Evolutionary conservation across 2,329 filamentous ascomycete species (phyloP).

Genomic region (Talaromyces rugulosus): DNA sequence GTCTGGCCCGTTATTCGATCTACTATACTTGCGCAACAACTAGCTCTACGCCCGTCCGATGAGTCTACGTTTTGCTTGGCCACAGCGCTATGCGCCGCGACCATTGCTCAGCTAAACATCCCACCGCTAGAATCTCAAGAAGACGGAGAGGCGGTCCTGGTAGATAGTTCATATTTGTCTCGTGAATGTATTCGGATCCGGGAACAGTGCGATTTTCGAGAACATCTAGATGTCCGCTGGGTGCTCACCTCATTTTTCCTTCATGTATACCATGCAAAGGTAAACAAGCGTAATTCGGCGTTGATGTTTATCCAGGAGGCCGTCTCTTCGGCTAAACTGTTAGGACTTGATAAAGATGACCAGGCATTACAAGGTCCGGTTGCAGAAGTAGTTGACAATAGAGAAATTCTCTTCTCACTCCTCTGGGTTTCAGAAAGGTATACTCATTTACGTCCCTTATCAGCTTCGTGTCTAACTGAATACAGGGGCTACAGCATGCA

Average conservation of each 20-base stretch:
- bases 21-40: constrained; percentile 14
- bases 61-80: constrained; percentile 16
- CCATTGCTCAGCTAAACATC: constrained; percentile 28
- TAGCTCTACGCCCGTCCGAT: constrained; percentile 6
- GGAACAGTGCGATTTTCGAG: constrained; percentile 14
- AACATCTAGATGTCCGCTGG: constrained; percentile 18
- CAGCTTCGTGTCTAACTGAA: not conserved
- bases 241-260: constrained; percentile 27
- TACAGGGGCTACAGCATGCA: constrained; percentile 29
- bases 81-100: constrained; percentile 26
- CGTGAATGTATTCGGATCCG: constrained; percentile 21
- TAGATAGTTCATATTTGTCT: constrained; percentile 21
- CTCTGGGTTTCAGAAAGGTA: constrained; percentile 30
- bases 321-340: constrained; percentile 19
- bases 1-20: constrained; percentile 27
- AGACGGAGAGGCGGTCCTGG: not conserved
- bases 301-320: constrained; percentile 29
- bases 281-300: constrained; percentile 23
- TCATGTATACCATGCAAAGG: constrained; percentile 30
- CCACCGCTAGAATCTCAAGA: constrained; percentile 13
- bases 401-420: constrained; percentile 22
- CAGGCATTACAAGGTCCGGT: not conserved
- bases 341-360: constrained; percentile 19
- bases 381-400: constrained; percentile 20
- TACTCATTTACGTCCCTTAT: not conserved